A percentile compares a stretch with the other conserved stretches of the same genome.
Evolutionary conservation across 495 filamentous ascomycete species (phyloP).

Genomic region (Penicillium odoratum): DNA sequence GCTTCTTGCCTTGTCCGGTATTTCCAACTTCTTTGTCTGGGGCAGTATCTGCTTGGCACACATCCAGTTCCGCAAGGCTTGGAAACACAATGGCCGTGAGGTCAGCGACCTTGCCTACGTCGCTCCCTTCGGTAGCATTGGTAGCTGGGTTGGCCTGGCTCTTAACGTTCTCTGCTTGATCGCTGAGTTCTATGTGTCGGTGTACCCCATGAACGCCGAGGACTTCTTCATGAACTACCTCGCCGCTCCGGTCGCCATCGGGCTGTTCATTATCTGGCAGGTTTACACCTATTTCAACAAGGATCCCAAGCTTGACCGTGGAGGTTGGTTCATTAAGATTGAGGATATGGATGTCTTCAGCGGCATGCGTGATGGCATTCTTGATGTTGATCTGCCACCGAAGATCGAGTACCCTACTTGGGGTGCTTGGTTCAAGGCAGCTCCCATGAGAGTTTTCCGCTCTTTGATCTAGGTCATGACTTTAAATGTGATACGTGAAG

Average conservation of each 20-base stretch:
- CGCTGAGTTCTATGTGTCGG: constrained; percentile 55
- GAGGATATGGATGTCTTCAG: constrained; percentile 28
- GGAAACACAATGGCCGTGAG: constrained; percentile 54
- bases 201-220: constrained; percentile 47
- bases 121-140: constrained; percentile 64
- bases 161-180: constrained; percentile 62
- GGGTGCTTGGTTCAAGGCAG: constrained; percentile 29
- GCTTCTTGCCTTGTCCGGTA: constrained; percentile 68
- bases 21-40: constrained; percentile 70
- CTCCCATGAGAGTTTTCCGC: constrained; percentile 26
- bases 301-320: constrained; percentile 27
- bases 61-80: constrained; percentile 69
- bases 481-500: not conserved
- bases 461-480: constrained; percentile 31
- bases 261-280: constrained; percentile 39
- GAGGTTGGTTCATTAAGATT: constrained; percentile 21
- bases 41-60: constrained; percentile 70
- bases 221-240: constrained; percentile 66
- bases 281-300: constrained; percentile 26
- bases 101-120: constrained; percentile 71
- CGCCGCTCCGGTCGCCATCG: constrained; percentile 56
- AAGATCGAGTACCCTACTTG: constrained; percentile 29
- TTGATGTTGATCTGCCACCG: constrained; percentile 29
- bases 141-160: constrained; percentile 63
- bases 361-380: constrained; percentile 23